Conservation (phyloP, 768 basidiomycete species). For the Guyanaporus albipodus region DNA sequence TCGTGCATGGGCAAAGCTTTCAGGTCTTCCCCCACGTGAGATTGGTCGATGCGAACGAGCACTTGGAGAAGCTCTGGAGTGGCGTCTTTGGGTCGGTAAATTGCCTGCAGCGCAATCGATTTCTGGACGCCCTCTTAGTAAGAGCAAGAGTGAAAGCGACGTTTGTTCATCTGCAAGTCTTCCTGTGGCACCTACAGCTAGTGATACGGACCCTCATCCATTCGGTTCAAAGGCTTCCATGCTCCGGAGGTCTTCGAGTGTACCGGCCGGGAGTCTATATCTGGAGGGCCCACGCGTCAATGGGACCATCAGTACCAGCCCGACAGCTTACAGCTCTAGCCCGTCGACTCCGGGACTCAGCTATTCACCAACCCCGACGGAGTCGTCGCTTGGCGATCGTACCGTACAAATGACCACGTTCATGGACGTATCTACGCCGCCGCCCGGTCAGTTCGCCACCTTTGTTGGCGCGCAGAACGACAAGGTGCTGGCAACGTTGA, state of each 20-base stretch:
- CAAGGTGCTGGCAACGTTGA: slow-evolving; percentile 24
- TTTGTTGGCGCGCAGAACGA: slow-evolving; percentile 35
- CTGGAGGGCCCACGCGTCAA: slow-evolving; percentile 8
- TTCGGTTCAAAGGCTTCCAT: slow-evolving; percentile 16
- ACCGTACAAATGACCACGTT: slow-evolving; percentile 56
- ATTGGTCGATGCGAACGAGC: slow-evolving; percentile 87
- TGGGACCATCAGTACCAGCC: slow-evolving; percentile 15
- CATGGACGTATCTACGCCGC: slow-evolving; percentile 40
- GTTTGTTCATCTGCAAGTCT: slow-evolving; percentile 17
- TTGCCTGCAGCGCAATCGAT: slow-evolving; percentile 36
- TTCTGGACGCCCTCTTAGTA: slow-evolving; percentile 38
- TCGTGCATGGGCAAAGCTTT: slow-evolving; percentile 90
- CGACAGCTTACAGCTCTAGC: slow-evolving; percentile 30
- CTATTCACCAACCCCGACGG: slow-evolving; percentile 58
- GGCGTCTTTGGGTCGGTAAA: slow-evolving; percentile 94
- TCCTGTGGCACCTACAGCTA: not conserved
- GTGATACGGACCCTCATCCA: slow-evolving; percentile 2
- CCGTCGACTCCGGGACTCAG: slow-evolving; percentile 56
- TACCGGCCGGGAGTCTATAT: slow-evolving; percentile 36
- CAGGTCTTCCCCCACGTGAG: slow-evolving; percentile 82
- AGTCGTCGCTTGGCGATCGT: slow-evolving; percentile 51
- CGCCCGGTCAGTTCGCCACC: slow-evolving; percentile 36
- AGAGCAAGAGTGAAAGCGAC: slow-evolving; percentile 51
- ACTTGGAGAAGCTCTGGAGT: slow-evolving; percentile 79
- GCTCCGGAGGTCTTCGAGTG: slow-evolving; percentile 41